These are phyloP conservation scores for Plenodomus lindquistii DNA, from an alignment of 2,329 filamentous ascomycete genomes.

Conservation along the genomic window DNA sequence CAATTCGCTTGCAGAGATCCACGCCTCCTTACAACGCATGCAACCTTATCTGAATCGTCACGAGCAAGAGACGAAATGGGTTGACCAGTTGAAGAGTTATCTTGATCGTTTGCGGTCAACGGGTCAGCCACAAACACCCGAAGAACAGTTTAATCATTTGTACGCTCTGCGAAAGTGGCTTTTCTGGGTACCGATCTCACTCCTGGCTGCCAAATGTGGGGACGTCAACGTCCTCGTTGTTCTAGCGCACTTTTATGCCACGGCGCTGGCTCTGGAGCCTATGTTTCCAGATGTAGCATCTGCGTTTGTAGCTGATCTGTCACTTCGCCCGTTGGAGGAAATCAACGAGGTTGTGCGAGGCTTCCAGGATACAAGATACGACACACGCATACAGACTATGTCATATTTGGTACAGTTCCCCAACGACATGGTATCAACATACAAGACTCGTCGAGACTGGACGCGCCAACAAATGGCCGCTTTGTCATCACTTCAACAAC, in stretches of 20 bases:
- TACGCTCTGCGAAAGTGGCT: conserved; percentile 89
- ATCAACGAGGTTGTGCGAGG: conserved; percentile 74
- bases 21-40: conserved; percentile 49
- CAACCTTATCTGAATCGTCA: conserved; percentile 49
- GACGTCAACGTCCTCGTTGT: conserved; percentile 80
- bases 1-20: conserved; percentile 45
- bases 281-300: conserved; percentile 90
- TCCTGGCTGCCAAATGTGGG: conserved; percentile 74
- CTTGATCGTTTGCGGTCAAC: conserved; percentile 50
- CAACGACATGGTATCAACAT: conserved; percentile 47
- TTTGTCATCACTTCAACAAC: conserved; percentile 39
- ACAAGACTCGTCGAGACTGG: conserved; percentile 48
- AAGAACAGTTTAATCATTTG: conserved; percentile 87
- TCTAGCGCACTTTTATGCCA: conserved; percentile 88
- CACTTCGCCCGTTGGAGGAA: conserved; percentile 80
- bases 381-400: conserved; percentile 48
- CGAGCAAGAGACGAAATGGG: conserved; percentile 54
- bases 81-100: conserved; percentile 53
- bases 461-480: conserved; percentile 41
- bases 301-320: conserved; percentile 72
- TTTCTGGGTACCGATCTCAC: conserved; percentile 89
- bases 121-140: conserved; percentile 56
- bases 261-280: conserved; percentile 84
- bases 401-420: conserved; percentile 53
- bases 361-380: conserved; percentile 46